Evolutionary conservation across 306 rosid genomes (phyloP).

Genomic region (Prunus mume): DNA sequence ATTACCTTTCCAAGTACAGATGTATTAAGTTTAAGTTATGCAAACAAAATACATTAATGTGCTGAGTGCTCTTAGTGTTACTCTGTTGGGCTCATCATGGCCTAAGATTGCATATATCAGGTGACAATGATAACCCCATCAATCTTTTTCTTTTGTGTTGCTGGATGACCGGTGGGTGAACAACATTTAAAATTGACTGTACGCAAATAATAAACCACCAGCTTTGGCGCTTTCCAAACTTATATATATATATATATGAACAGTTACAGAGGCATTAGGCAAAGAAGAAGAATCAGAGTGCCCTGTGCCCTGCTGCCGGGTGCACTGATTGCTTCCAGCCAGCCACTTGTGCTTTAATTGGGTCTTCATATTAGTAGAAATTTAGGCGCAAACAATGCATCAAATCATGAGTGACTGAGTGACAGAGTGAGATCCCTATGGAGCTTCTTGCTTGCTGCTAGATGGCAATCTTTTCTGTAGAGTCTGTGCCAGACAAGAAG

Average conservation of each 20-base stretch:
- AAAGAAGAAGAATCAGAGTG: no score
- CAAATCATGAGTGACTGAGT: neutral
- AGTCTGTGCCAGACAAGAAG: no score
- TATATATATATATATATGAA: neutral
- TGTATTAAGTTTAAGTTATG: neutral
- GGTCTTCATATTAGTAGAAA: neutral
- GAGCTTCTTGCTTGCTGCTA: neutral
- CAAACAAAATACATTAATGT: no score
- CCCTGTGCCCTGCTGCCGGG: neutral
- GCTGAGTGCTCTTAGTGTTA: slow-evolving; percentile 21
- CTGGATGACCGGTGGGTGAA: slow-evolving; percentile 31
- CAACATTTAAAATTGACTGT: neutral
- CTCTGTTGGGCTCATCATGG: slow-evolving; percentile 43
- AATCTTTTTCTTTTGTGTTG: slow-evolving; percentile 14
- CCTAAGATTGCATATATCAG: slow-evolving; percentile 41
- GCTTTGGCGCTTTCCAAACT: neutral
- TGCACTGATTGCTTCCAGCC: neutral
- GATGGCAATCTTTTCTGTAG: no score
- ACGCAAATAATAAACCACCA: neutral
- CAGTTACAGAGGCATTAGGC: no score
- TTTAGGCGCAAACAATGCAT: neutral
- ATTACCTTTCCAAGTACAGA: neutral
- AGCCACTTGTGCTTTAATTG: neutral
- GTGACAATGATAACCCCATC: slow-evolving; percentile 55
- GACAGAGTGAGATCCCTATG: neutral